Conservation (phyloP, 1,139 yeast species). For the Candida smagusa region DNA sequence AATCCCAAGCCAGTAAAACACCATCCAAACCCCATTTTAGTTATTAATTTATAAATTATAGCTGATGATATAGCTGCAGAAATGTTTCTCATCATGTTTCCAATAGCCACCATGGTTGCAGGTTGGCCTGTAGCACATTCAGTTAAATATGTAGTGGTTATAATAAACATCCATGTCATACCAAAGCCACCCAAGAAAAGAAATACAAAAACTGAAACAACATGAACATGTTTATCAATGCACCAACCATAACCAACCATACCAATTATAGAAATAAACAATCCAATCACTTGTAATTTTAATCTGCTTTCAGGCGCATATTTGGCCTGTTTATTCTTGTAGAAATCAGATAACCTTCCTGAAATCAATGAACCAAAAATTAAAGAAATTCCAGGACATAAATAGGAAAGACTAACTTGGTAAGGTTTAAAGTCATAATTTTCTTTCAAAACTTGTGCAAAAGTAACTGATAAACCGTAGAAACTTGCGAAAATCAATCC, state of each 20-base stretch:
- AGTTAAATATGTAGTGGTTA: conserved; percentile 54
- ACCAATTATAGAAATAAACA: conserved; percentile 44
- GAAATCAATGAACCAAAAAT: conserved; percentile 49
- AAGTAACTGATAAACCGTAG: conserved; percentile 53
- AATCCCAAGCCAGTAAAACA: conserved; percentile 55
- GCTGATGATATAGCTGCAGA: conserved; percentile 58
- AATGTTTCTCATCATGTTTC: conserved; percentile 51
- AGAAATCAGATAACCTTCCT: conserved; percentile 48
- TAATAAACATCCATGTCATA: conserved; percentile 58
- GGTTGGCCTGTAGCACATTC: conserved; percentile 52
- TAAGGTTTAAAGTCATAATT: conserved; percentile 36
- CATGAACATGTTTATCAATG: conserved; percentile 39
- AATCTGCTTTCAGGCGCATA: conserved; percentile 49
- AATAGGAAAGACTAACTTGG: conserved; percentile 44
- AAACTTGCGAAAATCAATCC: conserved; percentile 55
- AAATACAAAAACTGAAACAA: conserved; percentile 41
- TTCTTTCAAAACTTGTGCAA: conserved; percentile 36
- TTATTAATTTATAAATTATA: conserved; percentile 37
- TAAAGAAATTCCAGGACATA: conserved; percentile 54
- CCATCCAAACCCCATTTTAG: conserved; percentile 55
- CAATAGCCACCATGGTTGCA: conserved; percentile 55
- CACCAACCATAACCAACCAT: conserved; percentile 58
- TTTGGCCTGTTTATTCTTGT: conserved; percentile 24
- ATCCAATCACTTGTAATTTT: conserved; percentile 43
- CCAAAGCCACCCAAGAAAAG: conserved; percentile 52